A percentile compares a stretch with the other conserved stretches of the same genome.
These are phyloP conservation scores for Diaporthe sp. DNA, from an alignment of 2,329 filamentous ascomycete species.

Conservation along the genomic window DNA sequence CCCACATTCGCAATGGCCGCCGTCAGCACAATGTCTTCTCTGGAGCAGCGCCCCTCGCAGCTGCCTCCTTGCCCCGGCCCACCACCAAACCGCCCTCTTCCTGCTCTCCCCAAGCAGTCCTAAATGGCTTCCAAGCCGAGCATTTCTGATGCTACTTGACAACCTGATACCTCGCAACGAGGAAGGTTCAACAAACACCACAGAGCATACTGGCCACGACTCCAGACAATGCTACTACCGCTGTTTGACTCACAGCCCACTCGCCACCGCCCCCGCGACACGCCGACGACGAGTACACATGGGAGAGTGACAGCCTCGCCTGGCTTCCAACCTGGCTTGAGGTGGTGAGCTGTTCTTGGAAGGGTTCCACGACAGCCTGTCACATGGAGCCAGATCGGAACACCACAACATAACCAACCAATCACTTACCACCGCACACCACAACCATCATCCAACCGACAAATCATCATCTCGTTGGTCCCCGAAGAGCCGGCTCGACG, in stretches of 20 bases:
- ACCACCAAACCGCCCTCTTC: slow-evolving; percentile 73
- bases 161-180: not conserved
- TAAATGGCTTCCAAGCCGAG: slow-evolving; percentile 50
- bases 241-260: slow-evolving; percentile 11
- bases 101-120: slow-evolving; percentile 73
- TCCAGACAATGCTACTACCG: slow-evolving; percentile 27
- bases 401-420: slow-evolving; percentile 3
- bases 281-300: not conserved
- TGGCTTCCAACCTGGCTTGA: not conserved
- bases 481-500: slow-evolving; percentile 37
- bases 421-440: slow-evolving; percentile 12
- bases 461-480: slow-evolving; percentile 19
- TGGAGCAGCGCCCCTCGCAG: slow-evolving; percentile 70
- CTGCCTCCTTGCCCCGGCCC: slow-evolving; percentile 77
- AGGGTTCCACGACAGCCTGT: slow-evolving; percentile 30
- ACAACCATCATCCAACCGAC: slow-evolving; percentile 5
- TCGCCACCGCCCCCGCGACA: not conserved
- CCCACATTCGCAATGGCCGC: slow-evolving; percentile 38
- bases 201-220: slow-evolving; percentile 16
- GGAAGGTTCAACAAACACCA: slow-evolving; percentile 5
- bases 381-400: slow-evolving; percentile 20
- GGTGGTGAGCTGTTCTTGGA: not conserved
- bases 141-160: not conserved
- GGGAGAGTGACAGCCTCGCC: slow-evolving; percentile 11
- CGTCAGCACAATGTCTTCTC: slow-evolving; percentile 39